Conservation (phyloP, 345 rosid genomes). For the Firmiana major region DNA sequence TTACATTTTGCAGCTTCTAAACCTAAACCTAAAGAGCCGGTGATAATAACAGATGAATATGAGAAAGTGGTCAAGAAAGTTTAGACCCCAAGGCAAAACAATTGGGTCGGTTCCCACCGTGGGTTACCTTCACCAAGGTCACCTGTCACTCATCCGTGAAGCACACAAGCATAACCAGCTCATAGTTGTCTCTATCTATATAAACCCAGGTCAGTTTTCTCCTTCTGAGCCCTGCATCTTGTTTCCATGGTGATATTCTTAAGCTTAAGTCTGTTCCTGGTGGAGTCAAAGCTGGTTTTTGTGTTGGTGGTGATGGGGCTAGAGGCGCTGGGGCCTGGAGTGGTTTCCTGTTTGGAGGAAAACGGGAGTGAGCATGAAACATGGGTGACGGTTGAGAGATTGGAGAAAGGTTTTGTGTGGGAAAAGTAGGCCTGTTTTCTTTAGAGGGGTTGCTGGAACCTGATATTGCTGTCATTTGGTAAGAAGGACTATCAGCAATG, state of each 20-base stretch:
- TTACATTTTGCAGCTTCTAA: background rate
- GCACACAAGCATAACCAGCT: conserved; percentile 46
- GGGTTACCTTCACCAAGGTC: conserved; percentile 92
- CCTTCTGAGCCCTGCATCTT: conserved; percentile 78
- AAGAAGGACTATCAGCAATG: conserved; percentile 91
- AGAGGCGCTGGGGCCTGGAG: too few relatives aligned
- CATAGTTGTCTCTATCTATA: conserved; percentile 77
- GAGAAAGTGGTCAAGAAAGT: conserved; percentile 73
- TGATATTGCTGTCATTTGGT: conserved; percentile 68
- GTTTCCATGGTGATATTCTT: conserved; percentile 64
- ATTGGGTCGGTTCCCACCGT: conserved; percentile 81
- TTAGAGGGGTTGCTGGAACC: conserved; percentile 91
- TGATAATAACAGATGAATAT: conserved; percentile 49
- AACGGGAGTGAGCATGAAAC: conserved; percentile 64
- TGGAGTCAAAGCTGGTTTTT: conserved; percentile 64
- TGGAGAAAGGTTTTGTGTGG: conserved; percentile 91
- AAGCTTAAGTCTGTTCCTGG: conserved; percentile 56
- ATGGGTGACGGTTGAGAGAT: conserved; percentile 80
- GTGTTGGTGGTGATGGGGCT: conserved; percentile 14
- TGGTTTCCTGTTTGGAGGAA: conserved; percentile 62
- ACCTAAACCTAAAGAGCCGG: conserved; percentile 32
- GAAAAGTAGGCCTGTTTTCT: conserved; percentile 80
- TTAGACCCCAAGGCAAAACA: conserved; percentile 57
- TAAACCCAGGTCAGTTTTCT: conserved; percentile 97
- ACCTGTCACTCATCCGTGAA: conserved; percentile 64